Base-by-base conservation (phyloP, 2,329 filamentous ascomycete species). In the Coniochaeta sp. region DNA sequence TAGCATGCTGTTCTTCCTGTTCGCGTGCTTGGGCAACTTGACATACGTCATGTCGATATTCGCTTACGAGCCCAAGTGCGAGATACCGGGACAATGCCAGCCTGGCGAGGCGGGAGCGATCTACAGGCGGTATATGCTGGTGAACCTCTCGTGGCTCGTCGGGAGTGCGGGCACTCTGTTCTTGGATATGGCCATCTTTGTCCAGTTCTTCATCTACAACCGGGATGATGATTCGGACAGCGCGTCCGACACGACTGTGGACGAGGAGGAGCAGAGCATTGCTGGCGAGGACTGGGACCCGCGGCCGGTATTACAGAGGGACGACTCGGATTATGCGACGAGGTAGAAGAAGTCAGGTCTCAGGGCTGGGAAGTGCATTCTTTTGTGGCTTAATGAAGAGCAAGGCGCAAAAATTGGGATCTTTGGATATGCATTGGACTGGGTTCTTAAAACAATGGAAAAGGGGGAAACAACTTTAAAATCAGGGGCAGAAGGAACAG, bases 1-100 rank as follows among this genome's bases (percentile, higher is more conserved):
- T 16, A 92, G 88, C 57, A 84, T 96, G 71, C 78, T 97, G 10
- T 99, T 97, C 71, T 97, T 97, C 73, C 75, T 97, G 20, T 97
- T 99, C 66, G 94, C 94, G 4, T 97, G 92, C 65, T 82, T 97
- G 6, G 94, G 94, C 2, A 99, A 99, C 66, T 68, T 96, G 57
- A 96, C 91, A 0, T 97, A 95, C 63, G 91, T 96, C 16, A 73
- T 96, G 32, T 91, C 86, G 32, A 97, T 99, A 59, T 78, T 97
- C 57, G 91, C 91, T 1, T 97, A 91, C 63, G 89, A 91, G 53
- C 89, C 91, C 0, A 73, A 79, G 27, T 95, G 89, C 57, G 66
- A 64, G 27, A 64, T 64, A 24, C 59, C 70, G 48, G 18, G 60
- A 55, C 22, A 62, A 66, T 96, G 91, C 70, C 67, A 66, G 24